Conservation (phyloP, 2,329 filamentous ascomycete genomes). For the Juglanconis sp. region DNA sequence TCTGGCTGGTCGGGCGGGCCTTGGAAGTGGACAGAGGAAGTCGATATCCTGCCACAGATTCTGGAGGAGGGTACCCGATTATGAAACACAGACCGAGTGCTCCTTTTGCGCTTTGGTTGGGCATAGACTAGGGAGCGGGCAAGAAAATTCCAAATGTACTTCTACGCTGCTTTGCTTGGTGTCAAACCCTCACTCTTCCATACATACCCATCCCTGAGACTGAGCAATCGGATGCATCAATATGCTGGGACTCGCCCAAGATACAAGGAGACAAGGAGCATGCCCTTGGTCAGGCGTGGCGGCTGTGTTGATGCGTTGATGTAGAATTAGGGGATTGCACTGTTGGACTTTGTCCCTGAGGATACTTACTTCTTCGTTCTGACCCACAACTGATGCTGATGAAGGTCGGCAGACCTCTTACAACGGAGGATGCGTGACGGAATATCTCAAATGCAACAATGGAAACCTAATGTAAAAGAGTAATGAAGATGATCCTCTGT, state of each 20-base stretch:
- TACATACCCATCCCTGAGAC: not conserved
- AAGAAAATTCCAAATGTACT: slow-evolving; percentile 1
- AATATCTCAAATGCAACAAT: no score
- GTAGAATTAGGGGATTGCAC: no score
- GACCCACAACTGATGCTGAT: no score
- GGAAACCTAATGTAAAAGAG: no score
- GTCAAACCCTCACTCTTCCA: not conserved
- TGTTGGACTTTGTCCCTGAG: no score
- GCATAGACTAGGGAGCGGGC: slow-evolving; percentile 5
- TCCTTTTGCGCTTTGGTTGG: not conserved
- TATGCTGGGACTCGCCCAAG: not conserved
- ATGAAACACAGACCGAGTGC: not conserved
- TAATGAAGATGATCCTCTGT: no score
- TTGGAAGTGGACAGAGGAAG: not conserved
- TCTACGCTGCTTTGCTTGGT: not conserved
- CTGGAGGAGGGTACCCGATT: not conserved
- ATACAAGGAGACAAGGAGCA: not conserved
- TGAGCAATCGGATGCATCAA: not conserved
- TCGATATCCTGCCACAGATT: not conserved
- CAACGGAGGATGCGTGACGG: no score
- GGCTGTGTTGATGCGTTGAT: no score
- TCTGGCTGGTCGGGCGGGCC: not conserved
- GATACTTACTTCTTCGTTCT: no score
- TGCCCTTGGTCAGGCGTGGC: not conserved
- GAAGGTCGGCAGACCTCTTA: no score